phyloP scores from a whole-genome alignment of 2,329 filamentous ascomycete species.

The Arthrobotrys conoides region DNA sequence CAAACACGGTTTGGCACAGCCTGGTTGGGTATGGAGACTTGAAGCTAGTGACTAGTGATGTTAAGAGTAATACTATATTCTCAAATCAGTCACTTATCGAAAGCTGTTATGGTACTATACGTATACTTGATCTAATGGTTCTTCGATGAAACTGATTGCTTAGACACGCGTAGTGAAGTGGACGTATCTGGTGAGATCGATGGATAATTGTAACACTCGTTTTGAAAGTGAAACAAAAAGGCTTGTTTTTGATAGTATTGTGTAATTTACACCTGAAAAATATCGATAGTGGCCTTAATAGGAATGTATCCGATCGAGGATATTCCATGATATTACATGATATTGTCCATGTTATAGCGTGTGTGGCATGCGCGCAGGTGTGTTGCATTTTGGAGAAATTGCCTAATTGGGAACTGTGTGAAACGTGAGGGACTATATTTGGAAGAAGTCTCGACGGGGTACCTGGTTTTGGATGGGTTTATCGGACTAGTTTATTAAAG shows the following conservation, averaged over 20 bases:
- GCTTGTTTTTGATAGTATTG: neutral
- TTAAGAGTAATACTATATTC: no score
- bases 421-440: neutral
- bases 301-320: neutral
- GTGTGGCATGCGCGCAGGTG: neutral
- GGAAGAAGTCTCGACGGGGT: neutral
- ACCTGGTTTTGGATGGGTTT: neutral
- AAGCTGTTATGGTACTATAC: no score
- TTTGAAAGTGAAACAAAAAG: neutral
- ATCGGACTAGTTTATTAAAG: neutral
- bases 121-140: no score
- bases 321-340: neutral
- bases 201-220: no score
- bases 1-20: no score
- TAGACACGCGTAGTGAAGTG: no score
- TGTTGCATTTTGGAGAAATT: slow-evolving; percentile 42
- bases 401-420: slow-evolving; percentile 12
- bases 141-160: no score
- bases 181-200: no score
- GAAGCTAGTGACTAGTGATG: no score
- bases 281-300: neutral
- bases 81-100: no score
- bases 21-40: no score
- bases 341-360: neutral
- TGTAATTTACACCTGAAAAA: neutral